Evolutionary conservation across 495 filamentous ascomycete genomes (phyloP).

Genomic region (Aspergillus incahuasiensis): DNA sequence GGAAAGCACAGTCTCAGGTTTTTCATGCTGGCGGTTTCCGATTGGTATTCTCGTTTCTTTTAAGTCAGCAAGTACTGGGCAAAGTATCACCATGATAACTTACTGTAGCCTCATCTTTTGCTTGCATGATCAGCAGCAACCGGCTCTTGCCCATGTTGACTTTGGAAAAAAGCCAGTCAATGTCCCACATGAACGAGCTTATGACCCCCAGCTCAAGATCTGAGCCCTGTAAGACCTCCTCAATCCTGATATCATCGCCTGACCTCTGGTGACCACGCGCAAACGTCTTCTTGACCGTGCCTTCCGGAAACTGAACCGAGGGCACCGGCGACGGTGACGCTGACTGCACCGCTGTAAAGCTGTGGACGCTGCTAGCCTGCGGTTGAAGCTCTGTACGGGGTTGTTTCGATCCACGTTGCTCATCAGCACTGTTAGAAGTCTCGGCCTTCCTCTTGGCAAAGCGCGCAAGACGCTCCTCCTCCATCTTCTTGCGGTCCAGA

Average conservation of each 20-base stretch:
- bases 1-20: conserved; percentile 75
- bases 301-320: conserved; percentile 58
- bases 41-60: conserved; percentile 32
- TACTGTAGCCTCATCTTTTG: conserved; percentile 54
- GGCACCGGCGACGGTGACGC: conserved; percentile 19
- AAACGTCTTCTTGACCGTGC: conserved; percentile 82
- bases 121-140: conserved; percentile 66
- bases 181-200: conserved; percentile 84
- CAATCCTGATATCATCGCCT: conserved; percentile 77
- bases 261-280: conserved; percentile 49
- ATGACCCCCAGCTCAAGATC: conserved; percentile 72
- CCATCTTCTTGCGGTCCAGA: conserved; percentile 77
- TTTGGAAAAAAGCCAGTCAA: conserved; percentile 65
- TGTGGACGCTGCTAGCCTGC: not conserved
- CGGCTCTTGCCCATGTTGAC: conserved; percentile 49
- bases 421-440: not conserved
- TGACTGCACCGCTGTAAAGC: not conserved
- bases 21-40: conserved; percentile 48
- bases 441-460: conserved; percentile 55
- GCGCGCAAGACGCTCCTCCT: conserved; percentile 74
- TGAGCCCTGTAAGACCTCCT: conserved; percentile 75
- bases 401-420: conserved; percentile 21
- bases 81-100: conserved; percentile 10
- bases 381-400: conserved; percentile 7
- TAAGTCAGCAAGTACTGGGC: not conserved